Percentiles rank a stretch among this genome's conserved stretches.
These are phyloP conservation scores for Annulohypoxylon moriforme DNA, from an alignment of 495 filamentous ascomycete species.

Conservation along the genomic window DNA sequence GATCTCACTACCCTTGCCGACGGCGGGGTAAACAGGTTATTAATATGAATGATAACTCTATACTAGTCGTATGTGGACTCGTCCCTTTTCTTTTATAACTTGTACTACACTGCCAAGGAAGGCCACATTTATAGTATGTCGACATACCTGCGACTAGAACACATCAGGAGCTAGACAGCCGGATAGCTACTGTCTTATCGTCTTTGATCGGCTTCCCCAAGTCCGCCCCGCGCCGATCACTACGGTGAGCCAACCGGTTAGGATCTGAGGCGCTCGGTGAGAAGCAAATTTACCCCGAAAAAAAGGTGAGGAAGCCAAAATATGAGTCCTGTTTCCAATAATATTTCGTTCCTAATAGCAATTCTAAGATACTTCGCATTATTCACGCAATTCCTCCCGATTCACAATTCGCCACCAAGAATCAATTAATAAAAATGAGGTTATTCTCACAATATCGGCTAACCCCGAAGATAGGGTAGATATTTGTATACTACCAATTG, in stretches of 20 bases:
- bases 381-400: not conserved
- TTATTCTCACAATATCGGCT: not conserved
- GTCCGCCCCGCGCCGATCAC: conserved; percentile 28
- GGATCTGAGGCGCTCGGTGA: not conserved
- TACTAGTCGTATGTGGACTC: not conserved
- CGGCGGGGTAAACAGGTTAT: conserved; percentile 7
- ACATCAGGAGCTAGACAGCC: conserved; percentile 8
- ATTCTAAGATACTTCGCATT: not conserved
- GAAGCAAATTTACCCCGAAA: conserved; percentile 3
- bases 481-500: not conserved
- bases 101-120: conserved; percentile 20
- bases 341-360: not conserved
- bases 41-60: not conserved
- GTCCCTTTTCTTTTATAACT: not conserved
- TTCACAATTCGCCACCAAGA: not conserved
- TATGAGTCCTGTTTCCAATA: not conserved
- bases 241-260: conserved; percentile 2
- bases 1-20: not conserved
- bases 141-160: conserved; percentile 21
- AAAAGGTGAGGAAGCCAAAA: not conserved
- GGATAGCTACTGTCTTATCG: conserved; percentile 19
- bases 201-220: not conserved
- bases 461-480: no score
- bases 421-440: not conserved
- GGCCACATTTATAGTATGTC: conserved; percentile 21